A percentile compares a stretch with the other conserved stretches of the same genome.
Evolutionary conservation across 805 yeast genomes (phyloP).

Genomic region (Kockiozyma suomiensis): DNA sequence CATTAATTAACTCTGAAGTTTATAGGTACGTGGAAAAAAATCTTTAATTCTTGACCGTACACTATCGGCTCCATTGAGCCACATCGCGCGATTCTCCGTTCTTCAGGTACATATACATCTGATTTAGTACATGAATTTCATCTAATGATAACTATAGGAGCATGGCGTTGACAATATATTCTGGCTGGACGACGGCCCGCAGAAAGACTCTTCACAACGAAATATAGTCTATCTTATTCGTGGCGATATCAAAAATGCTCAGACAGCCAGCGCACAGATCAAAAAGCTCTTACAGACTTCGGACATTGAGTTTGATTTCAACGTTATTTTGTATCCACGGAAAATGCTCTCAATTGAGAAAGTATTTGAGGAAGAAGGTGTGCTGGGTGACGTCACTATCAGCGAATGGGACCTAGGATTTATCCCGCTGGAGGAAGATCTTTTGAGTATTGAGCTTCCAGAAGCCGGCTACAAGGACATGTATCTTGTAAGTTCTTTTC

Average conservation of each 20-base stretch:
- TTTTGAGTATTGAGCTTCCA: constrained; percentile 49
- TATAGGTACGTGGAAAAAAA: constrained; percentile 38
- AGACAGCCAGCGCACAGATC: constrained; percentile 29
- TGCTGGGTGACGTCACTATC: constrained; percentile 49
- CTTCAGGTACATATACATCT: constrained; percentile 46
- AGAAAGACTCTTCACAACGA: constrained; percentile 25
- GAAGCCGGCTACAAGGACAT: constrained; percentile 47
- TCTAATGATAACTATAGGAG: constrained; percentile 24
- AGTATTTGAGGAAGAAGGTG: constrained; percentile 43
- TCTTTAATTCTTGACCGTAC: constrained; percentile 50
- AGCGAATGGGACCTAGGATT: constrained; percentile 51
- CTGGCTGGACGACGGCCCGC: constrained; percentile 47
- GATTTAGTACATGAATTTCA: neutral
- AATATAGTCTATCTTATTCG: constrained; percentile 38
- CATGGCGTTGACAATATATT: constrained; percentile 53
- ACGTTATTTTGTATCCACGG: constrained; percentile 38
- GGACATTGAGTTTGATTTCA: constrained; percentile 34
- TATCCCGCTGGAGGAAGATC: constrained; percentile 47
- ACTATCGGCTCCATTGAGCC: constrained; percentile 55
- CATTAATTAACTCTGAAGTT: too few species aligned
- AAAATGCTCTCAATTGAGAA: constrained; percentile 37
- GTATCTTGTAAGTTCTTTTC: constrained; percentile 39
- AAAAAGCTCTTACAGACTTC: constrained; percentile 31
- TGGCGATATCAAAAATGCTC: constrained; percentile 34
- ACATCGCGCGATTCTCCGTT: constrained; percentile 56